Base-by-base conservation (phyloP, 306 rosid genomes). In the cucumber (Cucumis sativus) region DNA sequence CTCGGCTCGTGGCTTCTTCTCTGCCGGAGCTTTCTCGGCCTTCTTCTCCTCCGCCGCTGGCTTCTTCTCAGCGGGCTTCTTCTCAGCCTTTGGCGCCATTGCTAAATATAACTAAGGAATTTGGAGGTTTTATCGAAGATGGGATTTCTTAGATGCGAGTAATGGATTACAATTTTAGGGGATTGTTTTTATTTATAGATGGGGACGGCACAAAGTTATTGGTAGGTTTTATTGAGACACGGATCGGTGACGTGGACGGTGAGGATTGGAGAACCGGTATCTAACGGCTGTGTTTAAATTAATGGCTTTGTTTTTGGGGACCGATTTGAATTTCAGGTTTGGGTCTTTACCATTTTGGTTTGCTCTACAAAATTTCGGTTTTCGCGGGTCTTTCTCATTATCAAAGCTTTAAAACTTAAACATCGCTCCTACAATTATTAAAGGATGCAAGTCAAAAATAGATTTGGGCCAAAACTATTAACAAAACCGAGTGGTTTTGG, bases 1-100 rank as follows among this genome's bases (percentile, higher is more conserved):
- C 85, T 85, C 89, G 0, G 89, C 92, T 1, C 88, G 33, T 0
- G 89, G 89, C 86, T 84, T 86, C 85, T 88, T 88, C 87, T 88
- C 93, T 6, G 86, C 90, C n/a, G 86, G 87, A 5, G 87, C 71
- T 54, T 88, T 85, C 84, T 89, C 88, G 0, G 86, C 89, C 7
- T 71, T 37, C 77, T 74, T 59, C 81, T 88, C 85, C 82, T 85
- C 80, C 77, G 78, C 84, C 3, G 84, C 87, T 0, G 88, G 88
- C 66, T 85, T 88, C 86, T 88, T 85, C 89, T 83, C 89, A 0
- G 84, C 89, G 1, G 84, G 89, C 76, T 86, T 86, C 73, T 86
- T 86, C 79, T 86, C 89, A 0, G 79, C 89, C 88, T 86, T 88
- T 0, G 87, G 85, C 80, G 80, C 74, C 80, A 77, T 43, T 10